Evolutionary conservation across 148 eudicot genomes (phyloP).

Genomic region (Nyssa sinensis): DNA sequence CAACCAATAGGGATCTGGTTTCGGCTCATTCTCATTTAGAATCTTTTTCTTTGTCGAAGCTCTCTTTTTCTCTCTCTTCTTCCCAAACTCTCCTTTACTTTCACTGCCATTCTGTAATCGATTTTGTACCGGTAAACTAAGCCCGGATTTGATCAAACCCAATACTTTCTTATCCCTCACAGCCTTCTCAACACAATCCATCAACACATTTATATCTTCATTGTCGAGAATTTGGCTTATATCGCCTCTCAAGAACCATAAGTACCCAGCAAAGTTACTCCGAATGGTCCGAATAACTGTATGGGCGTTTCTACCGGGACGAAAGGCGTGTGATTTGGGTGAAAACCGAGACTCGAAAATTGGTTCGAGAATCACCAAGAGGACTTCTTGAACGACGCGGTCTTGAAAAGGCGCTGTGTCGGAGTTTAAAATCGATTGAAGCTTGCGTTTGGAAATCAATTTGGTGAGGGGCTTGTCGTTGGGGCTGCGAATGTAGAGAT

Average conservation of each 20-base stretch:
- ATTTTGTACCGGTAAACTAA: conserved; percentile 20
- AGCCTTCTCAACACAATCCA: conserved; percentile 55
- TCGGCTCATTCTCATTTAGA: conserved; percentile 76
- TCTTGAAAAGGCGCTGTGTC: conserved; percentile 61
- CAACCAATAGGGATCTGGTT: conserved; percentile 96
- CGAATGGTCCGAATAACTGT: conserved; percentile 84
- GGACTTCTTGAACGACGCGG: conserved; percentile 75
- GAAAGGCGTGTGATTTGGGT: conserved; percentile 71
- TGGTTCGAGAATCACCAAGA: conserved; percentile 80
- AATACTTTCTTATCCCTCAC: conserved; percentile 74
- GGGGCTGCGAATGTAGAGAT: conserved; percentile 44
- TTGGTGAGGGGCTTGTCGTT: conserved; percentile 37
- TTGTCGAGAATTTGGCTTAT: conserved; percentile 47
- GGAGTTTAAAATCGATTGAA: conserved; percentile 32
- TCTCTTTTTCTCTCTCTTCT: conserved; percentile 46
- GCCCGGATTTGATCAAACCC: conserved; percentile 52
- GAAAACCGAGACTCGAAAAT: conserved; percentile 83
- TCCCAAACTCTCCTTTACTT: conserved; percentile 22
- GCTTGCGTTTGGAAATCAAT: conserved; percentile 37
- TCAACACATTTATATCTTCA: conserved; percentile 45
- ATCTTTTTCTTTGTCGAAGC: conserved; percentile 48
- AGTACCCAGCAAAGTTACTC: conserved; percentile 83
- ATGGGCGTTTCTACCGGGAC: conserved; percentile 81
- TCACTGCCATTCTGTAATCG: conserved; percentile 11
- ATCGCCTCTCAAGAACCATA: conserved; percentile 87